These are phyloP conservation scores for Sarocladiaceae sp. DNA, from an alignment of 2,329 filamentous ascomycete genomes.

Conservation along the genomic window DNA sequence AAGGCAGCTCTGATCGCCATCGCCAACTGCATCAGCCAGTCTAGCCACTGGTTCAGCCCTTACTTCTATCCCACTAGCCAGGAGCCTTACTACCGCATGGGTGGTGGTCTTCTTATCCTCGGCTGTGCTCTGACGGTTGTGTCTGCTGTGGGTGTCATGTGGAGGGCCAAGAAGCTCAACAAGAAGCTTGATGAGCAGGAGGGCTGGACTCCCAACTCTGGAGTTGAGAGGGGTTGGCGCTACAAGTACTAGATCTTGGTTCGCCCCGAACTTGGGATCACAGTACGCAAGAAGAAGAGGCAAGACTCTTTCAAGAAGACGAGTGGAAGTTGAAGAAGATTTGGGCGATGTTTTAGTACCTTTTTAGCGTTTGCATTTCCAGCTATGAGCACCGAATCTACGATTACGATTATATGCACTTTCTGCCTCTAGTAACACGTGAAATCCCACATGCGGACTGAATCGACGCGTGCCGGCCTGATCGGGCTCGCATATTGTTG, in stretches of 20 bases:
- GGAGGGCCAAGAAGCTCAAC: conserved; percentile 18
- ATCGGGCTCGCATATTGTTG: not conserved
- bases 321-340: too few species aligned
- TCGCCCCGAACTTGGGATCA: too few species aligned
- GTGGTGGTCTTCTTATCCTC: conserved; percentile 17
- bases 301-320: too few species aligned
- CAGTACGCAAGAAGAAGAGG: too few species aligned
- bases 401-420: not conserved
- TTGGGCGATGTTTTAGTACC: too few species aligned
- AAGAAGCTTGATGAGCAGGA: conserved; percentile 21
- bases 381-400: not conserved
- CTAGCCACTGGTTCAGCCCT: conserved; percentile 34
- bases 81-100: conserved; percentile 22
- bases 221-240: conserved; percentile 18
- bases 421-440: too few species aligned
- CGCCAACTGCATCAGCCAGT: conserved; percentile 32
- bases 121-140: conserved; percentile 16
- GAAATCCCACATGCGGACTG: too few species aligned
- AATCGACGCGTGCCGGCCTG: not conserved
- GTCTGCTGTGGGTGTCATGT: conserved; percentile 16
- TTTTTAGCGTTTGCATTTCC: not conserved
- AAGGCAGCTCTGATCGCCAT: conserved; percentile 36
- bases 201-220: conserved; percentile 18
- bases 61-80: conserved; percentile 28
- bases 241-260: conserved; percentile 11